These are phyloP conservation scores for Gymnopilus dilepis DNA, from an alignment of 768 basidiomycete genomes.

Conservation along the genomic window DNA sequence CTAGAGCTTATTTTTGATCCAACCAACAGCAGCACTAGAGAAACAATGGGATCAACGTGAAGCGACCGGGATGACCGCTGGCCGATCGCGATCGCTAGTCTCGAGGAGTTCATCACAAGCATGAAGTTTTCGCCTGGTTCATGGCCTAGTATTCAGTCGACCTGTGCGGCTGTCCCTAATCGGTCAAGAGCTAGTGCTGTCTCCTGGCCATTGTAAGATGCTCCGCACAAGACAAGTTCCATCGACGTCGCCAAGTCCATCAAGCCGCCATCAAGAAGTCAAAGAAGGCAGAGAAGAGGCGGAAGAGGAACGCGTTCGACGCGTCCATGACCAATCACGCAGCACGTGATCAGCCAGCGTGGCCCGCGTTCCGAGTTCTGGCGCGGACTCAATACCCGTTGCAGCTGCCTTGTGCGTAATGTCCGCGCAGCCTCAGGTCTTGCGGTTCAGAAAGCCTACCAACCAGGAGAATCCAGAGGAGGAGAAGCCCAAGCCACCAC, in stretches of 20 bases:
- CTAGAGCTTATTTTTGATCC: conserved; percentile 23
- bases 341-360: conserved; percentile 14
- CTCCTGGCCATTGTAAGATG: neutral
- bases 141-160: conserved; percentile 1
- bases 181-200: neutral
- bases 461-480: conserved; percentile 13
- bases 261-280: conserved; percentile 6
- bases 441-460: conserved; percentile 55
- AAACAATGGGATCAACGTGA: conserved; percentile 16
- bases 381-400: conserved; percentile 5
- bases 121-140: neutral
- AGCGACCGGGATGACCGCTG: conserved; percentile 18
- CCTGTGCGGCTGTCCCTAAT: neutral
- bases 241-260: conserved; percentile 8
- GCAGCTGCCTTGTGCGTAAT: conserved; percentile 26
- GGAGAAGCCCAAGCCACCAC: conserved; percentile 35
- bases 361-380: conserved; percentile 17
- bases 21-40: neutral
- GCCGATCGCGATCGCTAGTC: conserved; percentile 16
- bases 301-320: conserved; percentile 8
- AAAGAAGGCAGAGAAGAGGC: conserved; percentile 7
- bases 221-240: neutral
- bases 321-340: conserved; percentile 15
- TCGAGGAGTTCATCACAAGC: conserved; percentile 12
- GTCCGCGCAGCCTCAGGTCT: conserved; percentile 44